Conservation (phyloP, 176 grass and related monocot species). For the Zoysia pacifica region DNA sequence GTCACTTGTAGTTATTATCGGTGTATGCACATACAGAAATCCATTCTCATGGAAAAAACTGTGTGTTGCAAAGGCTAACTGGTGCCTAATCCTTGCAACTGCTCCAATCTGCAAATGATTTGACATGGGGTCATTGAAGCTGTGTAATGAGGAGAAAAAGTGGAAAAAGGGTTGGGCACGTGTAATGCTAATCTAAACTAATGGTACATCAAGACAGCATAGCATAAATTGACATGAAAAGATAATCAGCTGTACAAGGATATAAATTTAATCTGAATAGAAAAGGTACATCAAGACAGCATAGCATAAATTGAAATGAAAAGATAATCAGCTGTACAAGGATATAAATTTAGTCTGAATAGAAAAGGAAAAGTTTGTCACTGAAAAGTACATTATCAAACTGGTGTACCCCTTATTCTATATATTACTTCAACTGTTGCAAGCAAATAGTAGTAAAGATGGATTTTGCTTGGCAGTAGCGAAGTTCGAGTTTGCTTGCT, state of each 20-base stretch:
- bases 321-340: not conserved
- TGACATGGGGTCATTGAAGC: not conserved
- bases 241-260: not conserved
- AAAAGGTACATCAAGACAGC: not conserved
- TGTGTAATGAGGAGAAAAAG: not conserved
- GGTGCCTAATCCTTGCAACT: constrained; percentile 78
- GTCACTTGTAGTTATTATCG: constrained; percentile 89
- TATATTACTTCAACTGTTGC: too few species aligned
- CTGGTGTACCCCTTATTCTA: not conserved
- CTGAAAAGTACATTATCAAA: not conserved
- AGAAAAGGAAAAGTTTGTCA: not conserved
- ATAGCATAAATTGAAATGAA: not conserved
- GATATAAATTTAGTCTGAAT: not conserved
- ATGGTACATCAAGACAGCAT: not conserved
- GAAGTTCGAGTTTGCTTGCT: too few species aligned
- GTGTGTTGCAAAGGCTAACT: constrained; percentile 78
- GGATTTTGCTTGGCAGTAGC: too few species aligned
- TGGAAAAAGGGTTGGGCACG: too few species aligned
- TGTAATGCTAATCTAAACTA: not conserved
- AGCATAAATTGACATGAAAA: not conserved
- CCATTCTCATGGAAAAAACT: constrained; percentile 77
- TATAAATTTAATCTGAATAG: not conserved
- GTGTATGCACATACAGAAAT: constrained; percentile 85
- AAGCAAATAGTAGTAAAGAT: too few species aligned
- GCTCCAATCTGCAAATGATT: constrained; percentile 68